phyloP scores from a whole-genome alignment of 345 rosid species.

The Eucalyptus paniculata region DNA sequence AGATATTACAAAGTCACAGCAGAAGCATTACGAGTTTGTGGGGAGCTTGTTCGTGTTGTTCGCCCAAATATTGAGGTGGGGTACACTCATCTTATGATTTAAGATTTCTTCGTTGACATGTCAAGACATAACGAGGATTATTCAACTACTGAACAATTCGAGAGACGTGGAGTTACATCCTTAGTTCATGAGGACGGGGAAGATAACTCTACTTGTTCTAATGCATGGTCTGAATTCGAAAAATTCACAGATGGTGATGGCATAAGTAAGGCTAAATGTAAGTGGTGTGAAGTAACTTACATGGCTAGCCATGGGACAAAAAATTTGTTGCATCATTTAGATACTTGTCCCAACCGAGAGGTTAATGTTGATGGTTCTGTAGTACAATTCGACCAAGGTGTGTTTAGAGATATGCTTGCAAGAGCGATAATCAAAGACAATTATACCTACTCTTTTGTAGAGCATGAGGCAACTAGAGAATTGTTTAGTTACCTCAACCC shows the following conservation, averaged over 20 bases:
- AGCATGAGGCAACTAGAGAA: neutral
- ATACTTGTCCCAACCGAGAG: neutral
- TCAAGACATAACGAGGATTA: neutral
- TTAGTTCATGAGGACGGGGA: neutral
- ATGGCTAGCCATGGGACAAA: neutral
- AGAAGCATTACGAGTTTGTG: conserved; percentile 95
- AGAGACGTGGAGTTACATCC: neutral
- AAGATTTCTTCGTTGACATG: neutral
- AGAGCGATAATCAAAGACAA: neutral
- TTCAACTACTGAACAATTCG: neutral
- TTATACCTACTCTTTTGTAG: neutral
- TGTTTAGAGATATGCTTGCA: neutral
- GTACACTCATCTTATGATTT: neutral
- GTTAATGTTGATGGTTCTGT: neutral
- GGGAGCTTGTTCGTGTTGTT: conserved; percentile 84
- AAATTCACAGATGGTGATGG: neutral
- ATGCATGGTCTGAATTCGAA: neutral
- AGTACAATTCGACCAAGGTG: neutral
- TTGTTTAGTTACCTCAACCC: neutral
- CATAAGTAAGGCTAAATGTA: neutral
- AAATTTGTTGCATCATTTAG: neutral
- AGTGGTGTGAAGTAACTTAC: neutral
- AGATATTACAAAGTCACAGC: conserved; percentile 98
- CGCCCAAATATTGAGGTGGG: conserved; percentile 76
- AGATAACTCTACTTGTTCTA: neutral